phyloP scores from a whole-genome alignment of 345 rosid genomes.

The Brassica nigra region DNA sequence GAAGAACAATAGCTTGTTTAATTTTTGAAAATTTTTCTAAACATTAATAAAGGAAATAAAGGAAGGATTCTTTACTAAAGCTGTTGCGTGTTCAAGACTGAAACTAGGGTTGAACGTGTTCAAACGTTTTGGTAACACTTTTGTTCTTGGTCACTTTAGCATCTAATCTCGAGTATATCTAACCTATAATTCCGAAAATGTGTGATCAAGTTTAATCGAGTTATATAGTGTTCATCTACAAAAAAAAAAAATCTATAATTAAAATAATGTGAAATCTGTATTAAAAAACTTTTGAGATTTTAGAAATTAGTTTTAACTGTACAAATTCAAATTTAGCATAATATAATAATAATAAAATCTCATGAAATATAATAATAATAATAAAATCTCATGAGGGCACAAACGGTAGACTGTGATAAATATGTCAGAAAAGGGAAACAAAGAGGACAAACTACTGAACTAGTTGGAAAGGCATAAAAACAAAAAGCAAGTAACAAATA shows the following conservation, averaged over 20 bases:
- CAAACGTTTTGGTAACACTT: too few relatives aligned
- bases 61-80: too few relatives aligned
- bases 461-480: constrained; percentile 23
- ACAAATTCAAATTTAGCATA: neutral
- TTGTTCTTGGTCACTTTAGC: too few relatives aligned
- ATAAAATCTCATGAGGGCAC: neutral
- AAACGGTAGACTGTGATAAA: constrained; percentile 30
- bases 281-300: neutral
- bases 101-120: too few relatives aligned
- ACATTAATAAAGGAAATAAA: too few relatives aligned
- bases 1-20: too few relatives aligned
- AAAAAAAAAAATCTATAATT: too few relatives aligned
- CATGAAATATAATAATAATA: neutral
- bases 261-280: too few relatives aligned
- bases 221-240: too few relatives aligned
- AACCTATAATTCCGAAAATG: neutral
- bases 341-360: neutral
- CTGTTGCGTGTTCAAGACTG: too few relatives aligned
- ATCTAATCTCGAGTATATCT: neutral
- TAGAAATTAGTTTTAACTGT: neutral
- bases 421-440: constrained; percentile 33
- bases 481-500: constrained; percentile 19
- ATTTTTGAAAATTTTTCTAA: too few relatives aligned
- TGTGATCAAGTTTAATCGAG: too few relatives aligned
- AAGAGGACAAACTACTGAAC: constrained; percentile 31